These are phyloP conservation scores for Tetragonia tetragonoides DNA, from an alignment of 148 eudicot species.

Conservation along the genomic window DNA sequence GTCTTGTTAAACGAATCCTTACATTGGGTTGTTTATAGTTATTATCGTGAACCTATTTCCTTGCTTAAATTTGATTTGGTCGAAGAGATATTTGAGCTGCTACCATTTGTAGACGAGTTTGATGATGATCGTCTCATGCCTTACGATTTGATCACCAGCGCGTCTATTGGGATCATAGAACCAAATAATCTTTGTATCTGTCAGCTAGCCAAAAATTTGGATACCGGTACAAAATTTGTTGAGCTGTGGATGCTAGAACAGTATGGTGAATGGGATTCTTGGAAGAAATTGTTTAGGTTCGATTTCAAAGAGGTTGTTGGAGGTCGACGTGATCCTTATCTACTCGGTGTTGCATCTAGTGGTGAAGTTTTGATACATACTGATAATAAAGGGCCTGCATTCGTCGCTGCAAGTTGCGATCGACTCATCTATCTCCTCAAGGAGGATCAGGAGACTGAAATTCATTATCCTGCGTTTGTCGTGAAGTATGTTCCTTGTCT, in stretches of 20 bases:
- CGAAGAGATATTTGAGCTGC: background rate
- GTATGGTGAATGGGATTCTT: slow-evolving; percentile 10
- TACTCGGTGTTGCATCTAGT: background rate
- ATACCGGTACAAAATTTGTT: background rate
- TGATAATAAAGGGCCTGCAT: too few relatives aligned
- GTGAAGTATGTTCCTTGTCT: too few relatives aligned
- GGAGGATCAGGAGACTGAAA: too few relatives aligned
- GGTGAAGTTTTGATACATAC: background rate
- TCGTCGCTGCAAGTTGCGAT: too few relatives aligned
- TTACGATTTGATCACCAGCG: background rate
- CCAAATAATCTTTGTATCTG: background rate
- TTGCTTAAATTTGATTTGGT: slow-evolving; percentile 2
- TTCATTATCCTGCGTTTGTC: too few relatives aligned
- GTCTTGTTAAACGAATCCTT: background rate
- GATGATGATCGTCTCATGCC: background rate
- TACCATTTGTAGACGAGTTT: background rate
- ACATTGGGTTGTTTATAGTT: background rate
- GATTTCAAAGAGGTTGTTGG: background rate
- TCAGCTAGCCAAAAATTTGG: background rate
- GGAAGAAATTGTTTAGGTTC: background rate
- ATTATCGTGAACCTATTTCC: background rate
- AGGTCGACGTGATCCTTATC: background rate
- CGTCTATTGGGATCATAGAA: background rate
- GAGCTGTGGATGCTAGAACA: slow-evolving; percentile 9
- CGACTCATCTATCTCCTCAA: too few relatives aligned